A percentile compares a stretch with the other conserved stretches of the same genome.
Conservation (phyloP, 345 rosid genomes). For the Physaria fendleri region DNA sequence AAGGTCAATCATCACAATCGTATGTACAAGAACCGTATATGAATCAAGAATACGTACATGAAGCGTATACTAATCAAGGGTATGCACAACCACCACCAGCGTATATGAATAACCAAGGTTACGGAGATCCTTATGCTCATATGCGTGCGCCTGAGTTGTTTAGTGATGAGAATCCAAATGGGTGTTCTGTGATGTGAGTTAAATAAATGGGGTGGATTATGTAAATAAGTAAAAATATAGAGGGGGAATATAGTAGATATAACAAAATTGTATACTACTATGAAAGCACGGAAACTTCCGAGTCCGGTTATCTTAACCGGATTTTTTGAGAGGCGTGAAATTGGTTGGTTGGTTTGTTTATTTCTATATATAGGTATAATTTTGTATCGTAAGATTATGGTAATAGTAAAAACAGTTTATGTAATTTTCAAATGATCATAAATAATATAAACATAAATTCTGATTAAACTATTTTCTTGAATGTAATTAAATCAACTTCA, state of each 20-base stretch:
- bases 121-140: constrained; percentile 31
- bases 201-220: not conserved
- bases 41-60: constrained; percentile 27
- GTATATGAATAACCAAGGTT: constrained; percentile 28
- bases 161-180: constrained; percentile 91
- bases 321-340: constrained; percentile 24
- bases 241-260: constrained; percentile 28
- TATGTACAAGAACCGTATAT: constrained; percentile 31
- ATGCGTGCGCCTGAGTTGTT: constrained; percentile 66
- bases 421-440: not conserved
- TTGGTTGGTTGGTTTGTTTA: constrained; percentile 19
- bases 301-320: constrained; percentile 32
- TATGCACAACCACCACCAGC: constrained; percentile 10
- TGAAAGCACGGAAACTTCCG: constrained; percentile 15
- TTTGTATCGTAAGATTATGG: not conserved
- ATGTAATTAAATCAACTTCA: not conserved
- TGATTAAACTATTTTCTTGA: not conserved
- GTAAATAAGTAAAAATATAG: constrained; percentile 28
- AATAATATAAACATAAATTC: not conserved
- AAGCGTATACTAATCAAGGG: constrained; percentile 21
- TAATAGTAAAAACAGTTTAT: too few relatives aligned
- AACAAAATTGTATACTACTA: not conserved
- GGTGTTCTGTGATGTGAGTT: constrained; percentile 63
- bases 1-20: constrained; percentile 30
- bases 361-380: not conserved